Evolutionary conservation across 495 filamentous ascomycete genomes (phyloP), one percentile per base, ranked within the genome.

Genomic region (Lentithecium fluviatile): DNA sequence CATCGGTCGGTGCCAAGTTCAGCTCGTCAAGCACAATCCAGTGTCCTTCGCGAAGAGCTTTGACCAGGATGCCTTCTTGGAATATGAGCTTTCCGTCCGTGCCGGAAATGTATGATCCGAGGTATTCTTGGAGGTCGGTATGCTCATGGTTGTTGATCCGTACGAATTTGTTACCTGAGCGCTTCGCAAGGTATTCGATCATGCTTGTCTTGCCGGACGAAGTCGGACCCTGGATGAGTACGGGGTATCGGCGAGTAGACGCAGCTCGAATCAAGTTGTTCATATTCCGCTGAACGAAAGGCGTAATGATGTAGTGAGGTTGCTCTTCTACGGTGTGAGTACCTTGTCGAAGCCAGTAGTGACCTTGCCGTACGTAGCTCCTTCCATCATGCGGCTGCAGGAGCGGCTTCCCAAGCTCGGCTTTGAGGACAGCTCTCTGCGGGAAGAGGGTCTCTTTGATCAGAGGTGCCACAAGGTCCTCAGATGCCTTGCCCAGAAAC

Each of bases 121-220:
- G 79, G 68, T 99, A 99, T 70, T 99, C 95, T 72, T 99, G 95
- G 26, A 99, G 79, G 74, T 99, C 95, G 0, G 95, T 97, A 70
- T 97, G 93, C 66, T 99, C 95, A 71, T 99, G 95, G 67, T 99
- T 99, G 76, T 99, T 99, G 77, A 99, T 97, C 56, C 95, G 85
- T 37, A 99, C 90, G 65, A 97, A 97, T 68, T 90, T 92, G 68
- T 99, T 95, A 1, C 95, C 95, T 24, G 90, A 96, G 46, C 89
- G 87, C 70, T 94, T 94, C 5, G 95, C 95, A 26, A 99, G 81
- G 70, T 96, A 96, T 71, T 97, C 93, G 52, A 99, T 93, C 95
- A 99, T 97, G 70, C 92, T 96, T 0, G 95, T 99, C 74, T 99
- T 99, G 55, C 95, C 95, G 32, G 91, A 86, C 37, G 94, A 97